phyloP scores from a whole-genome alignment of 192 early-diverging fungal genomes.

The Rhizophagus prolifer region DNA sequence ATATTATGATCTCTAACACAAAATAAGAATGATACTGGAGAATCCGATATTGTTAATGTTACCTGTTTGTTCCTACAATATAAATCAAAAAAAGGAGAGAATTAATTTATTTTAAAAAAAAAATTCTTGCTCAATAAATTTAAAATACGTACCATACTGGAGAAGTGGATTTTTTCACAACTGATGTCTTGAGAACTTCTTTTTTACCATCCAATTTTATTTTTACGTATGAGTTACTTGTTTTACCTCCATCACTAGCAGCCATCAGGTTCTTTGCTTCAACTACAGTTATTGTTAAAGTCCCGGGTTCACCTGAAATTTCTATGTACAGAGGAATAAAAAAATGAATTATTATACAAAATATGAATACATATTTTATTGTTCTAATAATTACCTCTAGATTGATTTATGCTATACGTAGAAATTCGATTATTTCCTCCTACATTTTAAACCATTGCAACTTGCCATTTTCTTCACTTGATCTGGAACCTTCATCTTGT shows the following conservation, averaged over 20 bases:
- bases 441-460: no score
- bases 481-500: not conserved
- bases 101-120: not conserved
- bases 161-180: conserved; percentile 67
- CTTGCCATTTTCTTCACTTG: not conserved
- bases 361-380: not conserved
- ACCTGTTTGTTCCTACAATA: not conserved
- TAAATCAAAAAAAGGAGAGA: not conserved
- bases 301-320: conserved; percentile 38
- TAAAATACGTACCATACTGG: conserved; percentile 62
- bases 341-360: not conserved
- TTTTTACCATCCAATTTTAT: conserved; percentile 56
- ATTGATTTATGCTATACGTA: not conserved
- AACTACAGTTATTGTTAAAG: conserved; percentile 41
- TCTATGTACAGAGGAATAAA: not conserved
- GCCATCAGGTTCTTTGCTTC: conserved; percentile 49
- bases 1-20: conserved; percentile 71
- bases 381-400: not conserved
- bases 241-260: conserved; percentile 45
- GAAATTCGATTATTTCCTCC: no score
- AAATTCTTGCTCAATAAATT: conserved; percentile 3
- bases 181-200: conserved; percentile 62
- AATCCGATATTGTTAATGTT: conserved; percentile 22
- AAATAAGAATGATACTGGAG: conserved; percentile 51
- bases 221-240: conserved; percentile 72